These are phyloP conservation scores for Candida endomychidarum DNA, from an alignment of 805 yeast species.

Conservation along the genomic window DNA sequence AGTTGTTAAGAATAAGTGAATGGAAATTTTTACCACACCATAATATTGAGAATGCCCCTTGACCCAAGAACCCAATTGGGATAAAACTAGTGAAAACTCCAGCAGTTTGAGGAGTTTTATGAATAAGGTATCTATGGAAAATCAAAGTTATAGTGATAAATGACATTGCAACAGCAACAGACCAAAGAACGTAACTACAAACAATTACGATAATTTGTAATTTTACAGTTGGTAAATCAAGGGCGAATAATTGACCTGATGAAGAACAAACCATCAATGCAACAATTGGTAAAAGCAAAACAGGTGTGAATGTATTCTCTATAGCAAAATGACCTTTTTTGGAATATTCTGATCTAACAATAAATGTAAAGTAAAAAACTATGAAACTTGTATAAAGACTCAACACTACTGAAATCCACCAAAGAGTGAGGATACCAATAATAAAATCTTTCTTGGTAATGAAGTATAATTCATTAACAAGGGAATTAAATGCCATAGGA, in stretches of 20 bases:
- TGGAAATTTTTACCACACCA: slow-evolving; percentile 48
- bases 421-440: slow-evolving; percentile 49
- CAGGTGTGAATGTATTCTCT: slow-evolving; percentile 46
- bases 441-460: slow-evolving; percentile 46
- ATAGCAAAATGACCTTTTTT: slow-evolving; percentile 14
- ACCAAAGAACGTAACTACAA: slow-evolving; percentile 61
- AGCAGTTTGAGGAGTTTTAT: slow-evolving; percentile 57
- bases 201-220: slow-evolving; percentile 54
- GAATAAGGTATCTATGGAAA: slow-evolving; percentile 56
- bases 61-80: slow-evolving; percentile 84
- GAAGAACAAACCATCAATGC: slow-evolving; percentile 76
- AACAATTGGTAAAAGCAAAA: slow-evolving; percentile 72
- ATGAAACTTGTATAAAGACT: slow-evolving; percentile 63
- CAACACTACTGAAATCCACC: slow-evolving; percentile 67
- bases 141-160: slow-evolving; percentile 55
- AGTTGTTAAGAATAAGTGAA: slow-evolving; percentile 16
- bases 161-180: slow-evolving; percentile 65
- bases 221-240: slow-evolving; percentile 39
- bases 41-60: slow-evolving; percentile 71
- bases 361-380: slow-evolving; percentile 51
- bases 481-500: slow-evolving; percentile 75
- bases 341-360: slow-evolving; percentile 31
- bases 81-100: slow-evolving; percentile 66
- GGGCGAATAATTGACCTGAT: slow-evolving; percentile 58
- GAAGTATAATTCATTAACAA: slow-evolving; percentile 55